Conservation (phyloP, 2,329 filamentous ascomycete genomes). For the Thielaviopsis ethacetica region DNA sequence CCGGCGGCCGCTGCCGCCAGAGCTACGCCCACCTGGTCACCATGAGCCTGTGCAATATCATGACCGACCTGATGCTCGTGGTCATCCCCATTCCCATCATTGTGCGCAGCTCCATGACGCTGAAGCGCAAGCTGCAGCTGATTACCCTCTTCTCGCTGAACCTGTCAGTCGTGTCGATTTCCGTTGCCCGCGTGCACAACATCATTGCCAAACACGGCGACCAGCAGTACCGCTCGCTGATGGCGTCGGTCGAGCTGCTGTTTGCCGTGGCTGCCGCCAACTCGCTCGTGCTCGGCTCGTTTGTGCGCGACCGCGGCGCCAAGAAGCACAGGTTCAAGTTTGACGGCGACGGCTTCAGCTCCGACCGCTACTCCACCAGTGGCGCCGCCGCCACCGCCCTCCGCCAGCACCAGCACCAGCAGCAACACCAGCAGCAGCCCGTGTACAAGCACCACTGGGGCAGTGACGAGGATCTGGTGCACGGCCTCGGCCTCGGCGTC, state of each 20-base stretch:
- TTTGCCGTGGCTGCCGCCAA: constrained; percentile 81
- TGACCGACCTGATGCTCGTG: constrained; percentile 78
- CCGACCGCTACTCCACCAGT: constrained; percentile 4
- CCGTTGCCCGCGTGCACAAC: constrained; percentile 63
- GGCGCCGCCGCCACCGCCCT: constrained; percentile 24
- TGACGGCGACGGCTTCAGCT: constrained; percentile 13
- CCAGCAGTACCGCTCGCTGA: constrained; percentile 75
- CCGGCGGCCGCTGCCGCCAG: constrained; percentile 69
- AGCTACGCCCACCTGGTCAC: constrained; percentile 76
- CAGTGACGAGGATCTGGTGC: constrained; percentile 80
- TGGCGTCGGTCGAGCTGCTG: constrained; percentile 80
- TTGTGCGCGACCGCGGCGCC: constrained; percentile 73
- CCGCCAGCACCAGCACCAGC: no score
- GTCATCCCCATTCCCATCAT: constrained; percentile 84
- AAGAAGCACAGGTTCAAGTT: constrained; percentile 74
- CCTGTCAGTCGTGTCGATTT: constrained; percentile 62
- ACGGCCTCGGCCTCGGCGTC: constrained; percentile 58
- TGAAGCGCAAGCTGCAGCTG: constrained; percentile 66
- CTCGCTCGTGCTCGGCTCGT: constrained; percentile 76
- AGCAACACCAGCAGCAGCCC: no score
- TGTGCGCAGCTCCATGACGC: constrained; percentile 55
- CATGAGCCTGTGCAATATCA: constrained; percentile 75
- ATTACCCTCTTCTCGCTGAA: constrained; percentile 71
- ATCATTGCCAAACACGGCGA: constrained; percentile 54
- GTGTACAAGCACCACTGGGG: constrained; percentile 47